phyloP scores from a whole-genome alignment of 441 rosid genomes.

The Bocquillonia castaneifolia region DNA sequence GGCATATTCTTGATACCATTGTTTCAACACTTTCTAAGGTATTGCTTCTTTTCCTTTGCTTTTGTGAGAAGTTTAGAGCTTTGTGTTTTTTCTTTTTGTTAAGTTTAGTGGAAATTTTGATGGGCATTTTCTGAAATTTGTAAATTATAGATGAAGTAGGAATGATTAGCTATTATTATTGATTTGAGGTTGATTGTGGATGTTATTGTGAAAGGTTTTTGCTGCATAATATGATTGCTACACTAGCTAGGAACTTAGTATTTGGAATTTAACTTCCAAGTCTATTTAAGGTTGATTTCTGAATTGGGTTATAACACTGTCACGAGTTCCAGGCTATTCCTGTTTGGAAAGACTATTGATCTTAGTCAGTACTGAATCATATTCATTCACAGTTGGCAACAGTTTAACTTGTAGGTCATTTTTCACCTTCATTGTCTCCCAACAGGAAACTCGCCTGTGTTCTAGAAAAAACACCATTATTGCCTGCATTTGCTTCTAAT shows the following conservation, averaged over 20 bases:
- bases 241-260: neutral
- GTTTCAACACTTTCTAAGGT: conserved; percentile 82
- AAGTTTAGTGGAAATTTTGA: neutral
- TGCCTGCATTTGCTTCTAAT: neutral
- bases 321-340: neutral
- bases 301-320: neutral
- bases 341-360: neutral
- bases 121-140: too few relatives aligned
- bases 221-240: neutral
- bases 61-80: too few relatives aligned
- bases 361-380: neutral
- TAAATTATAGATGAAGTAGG: too few relatives aligned
- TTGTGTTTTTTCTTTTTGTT: neutral
- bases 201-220: neutral
- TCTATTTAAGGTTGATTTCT: too few relatives aligned
- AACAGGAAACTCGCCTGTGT: neutral
- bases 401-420: neutral
- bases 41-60: neutral
- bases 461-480: neutral
- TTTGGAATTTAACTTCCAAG: neutral
- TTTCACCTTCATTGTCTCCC: neutral
- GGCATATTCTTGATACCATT: conserved; percentile 79
- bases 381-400: neutral
- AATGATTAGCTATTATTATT: neutral
- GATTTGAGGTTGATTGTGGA: neutral